Evolutionary conservation across 805 yeast genomes (phyloP).

Genomic region (Candida xiaguanensis): DNA sequence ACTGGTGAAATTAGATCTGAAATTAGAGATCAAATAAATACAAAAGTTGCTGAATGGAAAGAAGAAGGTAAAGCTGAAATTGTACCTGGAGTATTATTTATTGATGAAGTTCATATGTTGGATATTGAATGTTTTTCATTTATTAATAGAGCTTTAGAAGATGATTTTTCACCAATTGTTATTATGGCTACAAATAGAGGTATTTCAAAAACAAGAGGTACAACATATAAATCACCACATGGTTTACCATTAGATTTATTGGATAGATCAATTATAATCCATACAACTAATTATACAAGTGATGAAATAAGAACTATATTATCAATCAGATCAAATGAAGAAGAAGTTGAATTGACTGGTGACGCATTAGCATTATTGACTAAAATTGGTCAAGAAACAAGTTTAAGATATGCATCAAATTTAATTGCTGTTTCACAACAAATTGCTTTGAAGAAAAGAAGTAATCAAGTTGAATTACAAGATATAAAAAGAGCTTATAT

Average conservation of each 20-base stretch:
- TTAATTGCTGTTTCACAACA: slow-evolving; percentile 87
- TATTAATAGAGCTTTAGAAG: slow-evolving; percentile 93
- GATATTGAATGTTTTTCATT: slow-evolving; percentile 97
- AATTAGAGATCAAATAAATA: slow-evolving; percentile 93
- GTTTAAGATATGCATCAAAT: slow-evolving; percentile 89
- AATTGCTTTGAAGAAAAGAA: slow-evolving; percentile 78
- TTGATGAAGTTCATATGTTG: slow-evolving; percentile 97
- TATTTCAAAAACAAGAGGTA: slow-evolving; percentile 87
- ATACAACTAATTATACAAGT: slow-evolving; percentile 71
- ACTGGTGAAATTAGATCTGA: slow-evolving; percentile 97
- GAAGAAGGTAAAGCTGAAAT: slow-evolving; percentile 99
- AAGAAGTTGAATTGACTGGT: slow-evolving; percentile 76
- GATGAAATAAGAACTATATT: slow-evolving; percentile 86
- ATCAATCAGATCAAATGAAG: slow-evolving; percentile 88
- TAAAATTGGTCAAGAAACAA: slow-evolving; percentile 84
- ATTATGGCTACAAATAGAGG: slow-evolving; percentile 99
- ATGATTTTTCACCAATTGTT: slow-evolving; percentile 93
- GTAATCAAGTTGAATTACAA: slow-evolving; percentile 61
- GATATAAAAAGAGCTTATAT: slow-evolving; percentile 87
- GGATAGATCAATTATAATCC: slow-evolving; percentile 90
- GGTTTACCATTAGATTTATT: slow-evolving; percentile 95
- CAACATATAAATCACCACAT: slow-evolving; percentile 91
- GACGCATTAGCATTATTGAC: slow-evolving; percentile 88
- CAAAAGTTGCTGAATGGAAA: slow-evolving; percentile 96
- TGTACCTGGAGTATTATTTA: slow-evolving; percentile 95